phyloP scores from a whole-genome alignment of 768 basidiomycete species.

The Amanita molliuscula region DNA sequence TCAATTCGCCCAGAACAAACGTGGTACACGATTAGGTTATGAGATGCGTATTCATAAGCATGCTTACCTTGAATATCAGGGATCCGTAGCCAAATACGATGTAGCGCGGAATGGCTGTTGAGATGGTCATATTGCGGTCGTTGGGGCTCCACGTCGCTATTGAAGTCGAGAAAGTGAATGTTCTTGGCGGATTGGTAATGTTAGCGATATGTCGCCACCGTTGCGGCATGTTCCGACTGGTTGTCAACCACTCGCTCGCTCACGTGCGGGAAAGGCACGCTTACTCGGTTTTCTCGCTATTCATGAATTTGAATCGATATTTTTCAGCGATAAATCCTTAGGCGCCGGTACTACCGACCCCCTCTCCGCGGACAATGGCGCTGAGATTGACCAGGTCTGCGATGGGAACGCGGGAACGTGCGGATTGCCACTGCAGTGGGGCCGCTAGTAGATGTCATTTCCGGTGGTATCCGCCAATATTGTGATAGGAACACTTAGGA shows the following conservation, averaged over 20 bases:
- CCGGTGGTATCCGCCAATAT: not conserved
- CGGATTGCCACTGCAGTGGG: no score
- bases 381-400: not conserved
- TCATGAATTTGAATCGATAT: not conserved
- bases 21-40: not conserved
- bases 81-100: conserved; percentile 91
- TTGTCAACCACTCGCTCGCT: no score
- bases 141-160: no score
- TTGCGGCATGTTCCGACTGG: no score
- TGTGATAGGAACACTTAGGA: not conserved
- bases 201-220: no score
- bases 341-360: not conserved
- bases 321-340: not conserved
- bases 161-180: no score
- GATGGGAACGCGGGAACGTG: not conserved
- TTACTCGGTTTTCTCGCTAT: not conserved
- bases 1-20: not conserved
- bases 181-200: no score
- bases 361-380: not conserved
- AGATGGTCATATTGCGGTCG: not conserved
- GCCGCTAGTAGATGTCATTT: not conserved
- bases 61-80: conserved; percentile 76
- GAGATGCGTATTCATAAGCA: not conserved
- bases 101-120: conserved; percentile 22
- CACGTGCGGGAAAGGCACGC: no score